Evolutionary conservation across 2,329 filamentous ascomycete genomes (phyloP), one percentile per base, ranked within the genome.

Genomic region (Colletotrichum sp.): DNA sequence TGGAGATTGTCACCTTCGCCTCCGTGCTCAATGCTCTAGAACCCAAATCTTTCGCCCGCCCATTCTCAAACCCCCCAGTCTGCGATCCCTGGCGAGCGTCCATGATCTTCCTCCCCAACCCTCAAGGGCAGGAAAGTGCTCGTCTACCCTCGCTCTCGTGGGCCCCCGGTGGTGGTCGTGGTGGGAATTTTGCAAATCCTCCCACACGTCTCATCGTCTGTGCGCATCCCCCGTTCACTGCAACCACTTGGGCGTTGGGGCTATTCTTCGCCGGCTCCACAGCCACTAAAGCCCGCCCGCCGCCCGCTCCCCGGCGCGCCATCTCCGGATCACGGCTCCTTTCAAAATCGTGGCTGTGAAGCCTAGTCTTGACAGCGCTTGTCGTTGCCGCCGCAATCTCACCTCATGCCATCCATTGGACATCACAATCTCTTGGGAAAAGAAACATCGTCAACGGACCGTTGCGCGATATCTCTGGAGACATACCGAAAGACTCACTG

Each of bases 1-100:
- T 63, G 36, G 59, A 70, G 48, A 74, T 26, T 74, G 59, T 75
- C 73, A 61, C 63, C 58, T 75, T 59, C 69, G 73, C 73, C 73
- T 58, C 73, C 28, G 63, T 58, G 63, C 58, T 64, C 58, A 75
- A 73, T 75, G 69, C 63, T 59, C 69, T 26, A 16, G 48, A 73
- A 14, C 68, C 69, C 59, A 48, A 30, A 52, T 30, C 67, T 36
- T 34, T 62, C 58, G 28, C 26, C 58, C 14, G 55, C 4, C 7
- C 21, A 32, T 21, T 21, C 30, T 30, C 58, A 30, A 61, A 21
- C 66, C 21, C 26, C 58, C 43, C 62, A 48, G 24, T 52, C 30
- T 63, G 24, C 66, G n/a, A 62, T 16, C 32, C 61, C 32, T 63
- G 32, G 8, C 8, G 32, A 16, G 7, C 16, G 61, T 63, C 34